These are phyloP conservation scores for Brassica incana DNA, from an alignment of 345 rosid species.

Conservation along the genomic window DNA sequence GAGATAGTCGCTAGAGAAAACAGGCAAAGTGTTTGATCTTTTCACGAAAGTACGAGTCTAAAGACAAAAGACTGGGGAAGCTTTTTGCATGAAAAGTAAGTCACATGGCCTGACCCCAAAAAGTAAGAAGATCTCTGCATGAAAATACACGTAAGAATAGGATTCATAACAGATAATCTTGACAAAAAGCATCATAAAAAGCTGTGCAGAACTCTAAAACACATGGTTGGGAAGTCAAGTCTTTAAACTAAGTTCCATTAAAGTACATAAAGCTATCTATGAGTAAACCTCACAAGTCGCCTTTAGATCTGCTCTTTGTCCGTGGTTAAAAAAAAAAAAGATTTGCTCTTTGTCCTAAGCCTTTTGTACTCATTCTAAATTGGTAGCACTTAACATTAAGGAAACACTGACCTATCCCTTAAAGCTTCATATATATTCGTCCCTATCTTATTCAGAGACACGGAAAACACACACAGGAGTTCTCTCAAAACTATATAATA, in stretches of 20 bases:
- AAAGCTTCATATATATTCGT: background rate
- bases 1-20: slow-evolving; percentile 1
- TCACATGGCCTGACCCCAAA: slow-evolving; percentile 38
- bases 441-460: slow-evolving; percentile 20
- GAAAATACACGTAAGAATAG: slow-evolving; percentile 40
- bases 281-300: slow-evolving; percentile 31
- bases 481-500: background rate
- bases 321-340: too few species aligned
- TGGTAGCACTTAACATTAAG: slow-evolving; percentile 20
- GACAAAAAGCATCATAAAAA: slow-evolving; percentile 42
- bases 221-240: slow-evolving; percentile 45
- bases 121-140: slow-evolving; percentile 44
- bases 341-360: slow-evolving; percentile 21
- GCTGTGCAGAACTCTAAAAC: slow-evolving; percentile 40
- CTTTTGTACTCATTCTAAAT: slow-evolving; percentile 32
- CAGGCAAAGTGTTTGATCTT: slow-evolving; percentile 24
- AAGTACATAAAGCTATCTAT: slow-evolving; percentile 33
- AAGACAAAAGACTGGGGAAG: slow-evolving; percentile 38
- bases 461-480: background rate
- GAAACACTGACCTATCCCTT: slow-evolving; percentile 15
- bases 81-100: slow-evolving; percentile 47
- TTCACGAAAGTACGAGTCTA: slow-evolving; percentile 35
- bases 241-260: slow-evolving; percentile 37
- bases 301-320: slow-evolving; percentile 38
- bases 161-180: slow-evolving; percentile 34